Percentiles rank a stretch among this genome's conserved stretches.
These are phyloP conservation scores for Paecilomyces niveus DNA, from an alignment of 2,329 filamentous ascomycete genomes.

Conservation along the genomic window DNA sequence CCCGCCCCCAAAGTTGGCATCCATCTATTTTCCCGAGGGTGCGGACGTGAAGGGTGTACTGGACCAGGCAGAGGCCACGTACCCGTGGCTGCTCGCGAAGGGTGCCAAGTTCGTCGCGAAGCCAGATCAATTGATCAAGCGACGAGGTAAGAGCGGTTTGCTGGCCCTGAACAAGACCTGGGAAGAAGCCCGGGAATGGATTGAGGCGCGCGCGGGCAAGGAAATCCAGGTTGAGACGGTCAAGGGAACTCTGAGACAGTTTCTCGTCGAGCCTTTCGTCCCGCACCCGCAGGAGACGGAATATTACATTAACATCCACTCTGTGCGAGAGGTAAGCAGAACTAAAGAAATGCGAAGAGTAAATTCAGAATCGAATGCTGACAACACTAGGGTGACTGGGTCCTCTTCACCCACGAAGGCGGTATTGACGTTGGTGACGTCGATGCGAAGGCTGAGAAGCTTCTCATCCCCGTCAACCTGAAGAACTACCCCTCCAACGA, in stretches of 20 bases:
- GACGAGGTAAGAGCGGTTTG: constrained; percentile 96
- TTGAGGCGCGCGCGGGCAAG: constrained; percentile 88
- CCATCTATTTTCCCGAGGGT: constrained; percentile 87
- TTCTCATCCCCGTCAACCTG: constrained; percentile 93
- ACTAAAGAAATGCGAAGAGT: background rate
- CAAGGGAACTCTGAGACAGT: constrained; percentile 81
- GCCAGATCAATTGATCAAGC: constrained; percentile 99
- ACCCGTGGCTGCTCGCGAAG: constrained; percentile 82
- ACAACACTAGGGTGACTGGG: constrained; percentile 79
- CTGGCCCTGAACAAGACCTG: constrained; percentile 95
- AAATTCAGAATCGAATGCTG: background rate
- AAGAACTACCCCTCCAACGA: constrained; percentile 93
- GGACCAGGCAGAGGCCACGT: constrained; percentile 91
- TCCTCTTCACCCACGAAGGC: constrained; percentile 99
- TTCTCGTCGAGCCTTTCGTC: constrained; percentile 97
- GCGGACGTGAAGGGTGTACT: constrained; percentile 75
- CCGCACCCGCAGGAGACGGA: constrained; percentile 92
- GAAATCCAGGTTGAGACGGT: constrained; percentile 87
- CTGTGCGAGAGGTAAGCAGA: constrained; percentile 89
- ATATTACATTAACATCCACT: constrained; percentile 99
- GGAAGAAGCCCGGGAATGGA: constrained; percentile 88
- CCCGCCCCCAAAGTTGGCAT: constrained; percentile 80
- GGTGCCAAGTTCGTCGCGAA: constrained; percentile 95
- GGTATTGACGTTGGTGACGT: constrained; percentile 99
- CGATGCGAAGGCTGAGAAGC: constrained; percentile 97